Conservation (phyloP, 495 filamentous ascomycete species). For the Tuber borchii region DNA sequence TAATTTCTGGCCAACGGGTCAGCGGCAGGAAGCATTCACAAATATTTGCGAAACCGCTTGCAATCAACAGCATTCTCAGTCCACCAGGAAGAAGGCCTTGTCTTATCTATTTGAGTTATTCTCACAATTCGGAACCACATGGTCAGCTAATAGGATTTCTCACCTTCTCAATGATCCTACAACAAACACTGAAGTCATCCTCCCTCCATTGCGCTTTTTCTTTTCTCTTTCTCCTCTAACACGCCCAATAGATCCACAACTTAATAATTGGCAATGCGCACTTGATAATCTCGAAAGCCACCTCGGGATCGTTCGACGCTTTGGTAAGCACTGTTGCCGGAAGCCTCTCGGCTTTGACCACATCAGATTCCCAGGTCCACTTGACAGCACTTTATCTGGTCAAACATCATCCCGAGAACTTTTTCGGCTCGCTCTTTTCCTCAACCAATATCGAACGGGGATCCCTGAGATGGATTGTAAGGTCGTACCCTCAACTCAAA, state of each 20-base stretch:
- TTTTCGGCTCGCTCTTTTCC: slow-evolving; percentile 28
- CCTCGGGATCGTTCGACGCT: slow-evolving; percentile 16
- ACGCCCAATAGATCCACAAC: background rate
- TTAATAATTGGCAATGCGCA: slow-evolving; percentile 3
- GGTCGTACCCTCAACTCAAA: slow-evolving; percentile 23
- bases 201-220: background rate
- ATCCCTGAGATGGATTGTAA: slow-evolving; percentile 27
- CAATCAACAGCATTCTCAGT: background rate
- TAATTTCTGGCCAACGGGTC: slow-evolving; percentile 14
- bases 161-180: slow-evolving; percentile 22
- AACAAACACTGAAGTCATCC: slow-evolving; percentile 7
- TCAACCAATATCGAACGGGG: slow-evolving; percentile 26
- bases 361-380: slow-evolving; percentile 6
- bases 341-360: slow-evolving; percentile 11
- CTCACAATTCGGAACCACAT: slow-evolving; percentile 22
- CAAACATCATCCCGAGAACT: slow-evolving; percentile 20
- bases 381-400: slow-evolving; percentile 22
- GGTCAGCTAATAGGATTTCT: slow-evolving; percentile 23
- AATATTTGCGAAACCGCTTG: slow-evolving; percentile 26
- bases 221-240: background rate
- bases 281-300: slow-evolving; percentile 4
- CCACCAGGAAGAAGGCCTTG: slow-evolving; percentile 18
- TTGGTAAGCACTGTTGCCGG: slow-evolving; percentile 28
- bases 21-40: slow-evolving; percentile 28
- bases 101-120: slow-evolving; percentile 19